Percentiles rank a stretch among this genome's conserved stretches.
Evolutionary conservation across 345 rosid species (phyloP).

Genomic region (Brassica juncea): DNA sequence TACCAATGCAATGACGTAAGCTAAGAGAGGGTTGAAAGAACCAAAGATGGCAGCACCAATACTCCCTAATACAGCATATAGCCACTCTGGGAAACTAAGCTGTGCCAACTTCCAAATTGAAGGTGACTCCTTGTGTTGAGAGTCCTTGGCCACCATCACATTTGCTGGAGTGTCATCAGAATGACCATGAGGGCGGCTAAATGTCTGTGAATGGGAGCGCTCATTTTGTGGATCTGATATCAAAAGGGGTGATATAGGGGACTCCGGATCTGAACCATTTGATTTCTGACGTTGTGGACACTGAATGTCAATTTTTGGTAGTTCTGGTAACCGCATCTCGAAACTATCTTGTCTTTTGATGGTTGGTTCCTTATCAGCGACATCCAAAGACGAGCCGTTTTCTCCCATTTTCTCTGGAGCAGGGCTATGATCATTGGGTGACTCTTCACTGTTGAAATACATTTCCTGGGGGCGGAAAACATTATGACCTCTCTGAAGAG

Average conservation of each 20-base stretch:
- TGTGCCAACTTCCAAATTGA: slow-evolving; percentile 91
- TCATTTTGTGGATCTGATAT: slow-evolving; percentile 97
- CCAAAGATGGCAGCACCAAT: slow-evolving; percentile 99
- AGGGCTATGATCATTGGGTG: slow-evolving; percentile 69
- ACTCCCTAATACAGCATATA: slow-evolving; percentile 96
- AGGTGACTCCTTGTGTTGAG: slow-evolving; percentile 61
- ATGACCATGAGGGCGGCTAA: slow-evolving; percentile 87
- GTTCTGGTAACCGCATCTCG: slow-evolving; percentile 88
- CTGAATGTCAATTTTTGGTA: slow-evolving; percentile 90
- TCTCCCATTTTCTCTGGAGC: slow-evolving; percentile 76
- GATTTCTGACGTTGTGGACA: slow-evolving; percentile 64
- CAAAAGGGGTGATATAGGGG: slow-evolving; percentile 97
- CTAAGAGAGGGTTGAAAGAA: slow-evolving; percentile 96
- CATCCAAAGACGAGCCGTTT: slow-evolving; percentile 68
- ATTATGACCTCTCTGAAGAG: slow-evolving; percentile 83
- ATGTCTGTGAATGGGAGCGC: slow-evolving; percentile 98
- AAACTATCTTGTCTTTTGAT: slow-evolving; percentile 98
- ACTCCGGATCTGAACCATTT: slow-evolving; percentile 96
- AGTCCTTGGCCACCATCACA: slow-evolving; percentile 54
- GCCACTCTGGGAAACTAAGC: slow-evolving; percentile 98
- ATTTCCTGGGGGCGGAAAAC: slow-evolving; percentile 60
- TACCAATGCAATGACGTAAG: slow-evolving; percentile 84
- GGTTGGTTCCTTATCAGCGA: slow-evolving; percentile 75
- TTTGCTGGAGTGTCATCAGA: slow-evolving; percentile 65
- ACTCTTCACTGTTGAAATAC: slow-evolving; percentile 61